phyloP scores from a whole-genome alignment of 345 rosid genomes.

The Ceriops decandra region DNA sequence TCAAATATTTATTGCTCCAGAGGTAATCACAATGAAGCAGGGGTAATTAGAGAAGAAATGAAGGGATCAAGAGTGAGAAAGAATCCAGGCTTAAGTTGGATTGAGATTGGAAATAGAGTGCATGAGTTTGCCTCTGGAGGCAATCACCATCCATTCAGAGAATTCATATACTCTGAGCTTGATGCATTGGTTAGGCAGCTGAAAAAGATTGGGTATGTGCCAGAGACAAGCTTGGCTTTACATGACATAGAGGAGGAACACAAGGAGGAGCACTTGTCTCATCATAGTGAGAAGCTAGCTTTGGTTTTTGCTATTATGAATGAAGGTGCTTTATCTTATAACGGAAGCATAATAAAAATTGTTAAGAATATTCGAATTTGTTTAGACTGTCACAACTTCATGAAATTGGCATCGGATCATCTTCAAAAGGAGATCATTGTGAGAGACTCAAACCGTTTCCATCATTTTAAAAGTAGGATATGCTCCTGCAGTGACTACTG shows the following conservation, averaged over 20 bases:
- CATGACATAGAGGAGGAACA: conserved; percentile 75
- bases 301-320: conserved; percentile 59
- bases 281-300: conserved; percentile 87
- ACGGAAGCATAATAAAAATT: conserved; percentile 43
- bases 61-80: conserved; percentile 53
- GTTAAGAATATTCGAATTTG: conserved; percentile 80
- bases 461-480: conserved; percentile 52
- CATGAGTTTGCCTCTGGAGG: conserved; percentile 86
- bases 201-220: conserved; percentile 68
- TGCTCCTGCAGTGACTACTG: conserved; percentile 88
- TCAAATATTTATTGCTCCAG: conserved; percentile 70
- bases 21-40: conserved; percentile 69
- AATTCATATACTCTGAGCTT: conserved; percentile 45
- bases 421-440: conserved; percentile 66
- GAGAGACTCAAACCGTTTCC: conserved; percentile 82
- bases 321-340: conserved; percentile 21
- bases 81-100: conserved; percentile 92
- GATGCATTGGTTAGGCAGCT: conserved; percentile 48
- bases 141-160: conserved; percentile 51
- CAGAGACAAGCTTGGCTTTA: conserved; percentile 62
- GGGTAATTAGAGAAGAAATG: conserved; percentile 59
- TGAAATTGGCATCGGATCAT: conserved; percentile 67
- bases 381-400: conserved; percentile 86
- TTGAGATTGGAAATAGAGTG: conserved; percentile 55
- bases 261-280: conserved; percentile 60